Conservation (phyloP, 2,329 filamentous ascomycete species). For the Fusarium sambucinum region DNA sequence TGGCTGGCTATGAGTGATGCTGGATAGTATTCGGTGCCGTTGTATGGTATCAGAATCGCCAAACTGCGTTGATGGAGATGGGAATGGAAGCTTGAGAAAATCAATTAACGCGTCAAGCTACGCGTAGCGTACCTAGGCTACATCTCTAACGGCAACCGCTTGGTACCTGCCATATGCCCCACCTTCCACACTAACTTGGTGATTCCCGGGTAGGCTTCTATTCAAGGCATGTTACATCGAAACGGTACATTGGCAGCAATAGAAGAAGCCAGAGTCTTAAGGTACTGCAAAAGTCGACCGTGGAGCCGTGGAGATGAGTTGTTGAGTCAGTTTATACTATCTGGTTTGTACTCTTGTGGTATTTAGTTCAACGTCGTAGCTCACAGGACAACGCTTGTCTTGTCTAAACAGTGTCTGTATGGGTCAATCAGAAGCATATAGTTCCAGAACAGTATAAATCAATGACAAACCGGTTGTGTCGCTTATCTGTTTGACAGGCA, state of each 20-base stretch:
- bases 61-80: slow-evolving; percentile 16
- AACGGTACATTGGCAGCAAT: background rate
- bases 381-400: background rate
- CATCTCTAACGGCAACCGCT: slow-evolving; percentile 26
- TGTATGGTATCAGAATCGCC: slow-evolving; percentile 7
- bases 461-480: background rate
- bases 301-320: background rate
- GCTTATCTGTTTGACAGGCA: background rate
- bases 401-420: background rate
- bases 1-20: background rate
- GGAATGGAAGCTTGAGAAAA: slow-evolving; percentile 33
- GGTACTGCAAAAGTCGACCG: background rate
- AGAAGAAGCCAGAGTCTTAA: background rate
- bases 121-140: slow-evolving; percentile 35
- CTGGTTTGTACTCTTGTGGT: background rate
- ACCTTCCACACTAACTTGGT: background rate
- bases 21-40: background rate
- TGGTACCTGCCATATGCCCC: background rate
- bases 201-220: slow-evolving; percentile 12
- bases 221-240: background rate
- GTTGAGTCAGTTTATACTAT: background rate
- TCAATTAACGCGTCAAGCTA: slow-evolving; percentile 50
- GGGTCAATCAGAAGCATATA: background rate
- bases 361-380: background rate
- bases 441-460: background rate